phyloP scores from a whole-genome alignment of 495 filamentous ascomycete species.

The Aspergillus sclerotiicarbonarius region DNA sequence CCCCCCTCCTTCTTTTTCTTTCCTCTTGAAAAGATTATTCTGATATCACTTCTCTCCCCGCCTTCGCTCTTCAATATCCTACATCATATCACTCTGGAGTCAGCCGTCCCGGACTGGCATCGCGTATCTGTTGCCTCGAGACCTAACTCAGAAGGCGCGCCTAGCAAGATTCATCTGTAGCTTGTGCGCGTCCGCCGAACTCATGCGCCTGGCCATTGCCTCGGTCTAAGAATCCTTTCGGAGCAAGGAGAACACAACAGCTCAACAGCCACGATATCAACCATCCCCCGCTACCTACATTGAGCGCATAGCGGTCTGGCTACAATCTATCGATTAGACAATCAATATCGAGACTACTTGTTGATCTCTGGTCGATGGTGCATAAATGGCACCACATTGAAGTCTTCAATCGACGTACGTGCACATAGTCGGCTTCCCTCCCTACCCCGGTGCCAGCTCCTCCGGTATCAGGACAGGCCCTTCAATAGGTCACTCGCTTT shows the following conservation, averaged over 20 bases:
- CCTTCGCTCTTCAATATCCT: background rate
- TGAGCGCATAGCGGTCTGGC: background rate
- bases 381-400: conserved; percentile 35
- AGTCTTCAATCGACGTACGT: conserved; percentile 1
- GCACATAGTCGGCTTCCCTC: conserved; percentile 21
- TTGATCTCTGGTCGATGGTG: conserved; percentile 8
- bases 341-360: background rate
- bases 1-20: background rate
- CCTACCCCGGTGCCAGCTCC: conserved; percentile 25
- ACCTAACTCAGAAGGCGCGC: background rate
- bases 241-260: background rate
- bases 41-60: background rate
- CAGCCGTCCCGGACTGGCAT: background rate
- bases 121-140: background rate
- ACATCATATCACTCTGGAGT: background rate
- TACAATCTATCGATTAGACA: background rate
- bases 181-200: background rate
- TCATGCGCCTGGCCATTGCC: background rate
- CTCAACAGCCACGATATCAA: background rate
- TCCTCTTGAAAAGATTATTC: background rate
- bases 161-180: background rate
- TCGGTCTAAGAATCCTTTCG: background rate
- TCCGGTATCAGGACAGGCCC: conserved; percentile 18
- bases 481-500: conserved; percentile 23
- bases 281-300: background rate